Evolutionary conservation across 2,329 filamentous ascomycete species (phyloP).

Genomic region (Didymellaceae sp.): DNA sequence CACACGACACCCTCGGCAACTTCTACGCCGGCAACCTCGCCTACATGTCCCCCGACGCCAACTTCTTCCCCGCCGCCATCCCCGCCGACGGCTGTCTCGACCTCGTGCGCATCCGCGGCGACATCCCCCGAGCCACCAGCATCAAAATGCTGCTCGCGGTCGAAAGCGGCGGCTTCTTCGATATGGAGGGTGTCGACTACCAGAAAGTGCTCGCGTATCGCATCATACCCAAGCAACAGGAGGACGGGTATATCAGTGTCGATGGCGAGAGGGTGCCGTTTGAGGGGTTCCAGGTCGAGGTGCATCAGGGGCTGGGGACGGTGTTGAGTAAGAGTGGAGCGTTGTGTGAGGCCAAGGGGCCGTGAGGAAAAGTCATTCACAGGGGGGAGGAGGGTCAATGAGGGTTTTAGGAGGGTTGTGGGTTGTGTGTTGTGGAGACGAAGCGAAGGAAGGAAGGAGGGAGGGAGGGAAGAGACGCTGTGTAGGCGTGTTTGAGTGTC

Average conservation of each 20-base stretch:
- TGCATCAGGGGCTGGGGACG: slow-evolving; percentile 81
- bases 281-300: slow-evolving; percentile 87
- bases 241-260: slow-evolving; percentile 84
- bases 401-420: too few species aligned
- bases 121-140: slow-evolving; percentile 70
- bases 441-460: too few species aligned
- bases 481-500: too few species aligned
- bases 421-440: too few species aligned
- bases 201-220: slow-evolving; percentile 88
- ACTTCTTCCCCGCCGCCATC: slow-evolving; percentile 85
- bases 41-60: slow-evolving; percentile 84
- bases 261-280: slow-evolving; percentile 90
- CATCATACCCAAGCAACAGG: slow-evolving; percentile 71
- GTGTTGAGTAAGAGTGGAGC: slow-evolving; percentile 79
- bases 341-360: slow-evolving; percentile 68
- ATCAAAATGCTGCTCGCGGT: slow-evolving; percentile 74
- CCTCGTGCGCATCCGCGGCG: slow-evolving; percentile 79
- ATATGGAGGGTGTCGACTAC: slow-evolving; percentile 78
- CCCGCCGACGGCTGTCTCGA: slow-evolving; percentile 88
- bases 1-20: slow-evolving; percentile 81
- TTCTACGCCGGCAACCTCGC: slow-evolving; percentile 97
- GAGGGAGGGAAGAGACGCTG: too few species aligned
- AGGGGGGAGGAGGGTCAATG: too few species aligned
- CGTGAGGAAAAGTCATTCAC: slow-evolving; percentile 24
- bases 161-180: slow-evolving; percentile 77